Evolutionary conservation across 805 yeast genomes (phyloP), one percentile per base, ranked within the genome.

Genomic region (Ogataea kodamae): DNA sequence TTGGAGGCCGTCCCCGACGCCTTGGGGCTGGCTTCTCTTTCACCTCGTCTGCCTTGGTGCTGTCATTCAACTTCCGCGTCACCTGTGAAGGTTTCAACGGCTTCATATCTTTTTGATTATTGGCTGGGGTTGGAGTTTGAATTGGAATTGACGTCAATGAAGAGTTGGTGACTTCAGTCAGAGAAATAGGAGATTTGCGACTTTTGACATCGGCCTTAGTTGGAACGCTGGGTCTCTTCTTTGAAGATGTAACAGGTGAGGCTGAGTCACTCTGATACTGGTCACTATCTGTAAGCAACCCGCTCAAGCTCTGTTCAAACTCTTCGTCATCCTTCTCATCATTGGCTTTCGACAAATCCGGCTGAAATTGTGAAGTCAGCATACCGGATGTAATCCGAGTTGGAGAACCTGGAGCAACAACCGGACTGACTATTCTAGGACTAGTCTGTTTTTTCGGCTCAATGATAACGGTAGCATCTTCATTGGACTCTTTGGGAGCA

Each of bases 321-420:
- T 45, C 21, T 6, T 34, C 50, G 5, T 35, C 42, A 11, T 46
- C 49, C 9, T 44, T 52, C 13, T 45, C 45, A 18, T 48, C 57
- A 9, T 31, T 40, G 18, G 42, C 42, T 24, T 57, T 59, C 3
- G 65, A 59, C n/a, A 61, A 40, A 32, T 61, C 59, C 2, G 66
- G 66, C 31, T 54, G 61, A 5, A 48, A 46, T 9, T 40, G 37
- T 1, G 46, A 13, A 6, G 42, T 37, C 11, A 61, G 43, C 66
- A 61, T 61, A 6, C 66, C 66, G 3, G 65, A 59, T 2, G 64
- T 58, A 20, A 62, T 59, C 47, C 66, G 50, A 22, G 48, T 49
- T 8, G 62, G 62, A 3, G 62, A 57, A 1, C 64, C 64, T 13
- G 46, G 47, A 9, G 59, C 59, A 19, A 55, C 48, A 4, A 59